Percentiles rank a stretch among this genome's conserved stretches.
These are phyloP conservation scores for Kuraishia ogatae DNA, from an alignment of 805 yeast species.

Conservation along the genomic window DNA sequence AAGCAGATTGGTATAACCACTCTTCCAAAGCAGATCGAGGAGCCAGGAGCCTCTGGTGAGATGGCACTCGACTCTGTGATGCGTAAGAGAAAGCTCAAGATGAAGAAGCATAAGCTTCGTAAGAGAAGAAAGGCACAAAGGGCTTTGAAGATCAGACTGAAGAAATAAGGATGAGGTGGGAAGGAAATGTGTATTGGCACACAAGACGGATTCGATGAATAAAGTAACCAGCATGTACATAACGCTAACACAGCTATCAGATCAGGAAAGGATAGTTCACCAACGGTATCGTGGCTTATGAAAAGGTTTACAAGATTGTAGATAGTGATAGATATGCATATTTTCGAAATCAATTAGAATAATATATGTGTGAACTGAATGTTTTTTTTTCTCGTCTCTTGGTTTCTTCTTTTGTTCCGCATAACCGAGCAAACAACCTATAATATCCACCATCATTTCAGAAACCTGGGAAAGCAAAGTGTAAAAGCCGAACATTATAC, in stretches of 20 bases:
- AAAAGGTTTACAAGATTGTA: not conserved
- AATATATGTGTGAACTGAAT: not conserved
- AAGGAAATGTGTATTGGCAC: not conserved
- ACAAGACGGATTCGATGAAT: not conserved
- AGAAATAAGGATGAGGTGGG: constrained; percentile 19
- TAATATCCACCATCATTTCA: not conserved
- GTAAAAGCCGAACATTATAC: not conserved
- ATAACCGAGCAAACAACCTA: not conserved
- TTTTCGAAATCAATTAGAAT: not conserved
- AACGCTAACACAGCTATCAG: not conserved
- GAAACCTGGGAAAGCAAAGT: not conserved
- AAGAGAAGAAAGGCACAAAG: constrained; percentile 95
- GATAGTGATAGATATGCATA: not conserved
- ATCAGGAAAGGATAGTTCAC: not conserved
- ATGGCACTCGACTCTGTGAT: constrained; percentile 58
- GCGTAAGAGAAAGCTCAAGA: constrained; percentile 84
- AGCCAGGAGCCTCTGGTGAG: constrained; percentile 4
- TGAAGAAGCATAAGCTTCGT: constrained; percentile 96
- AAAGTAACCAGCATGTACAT: not conserved
- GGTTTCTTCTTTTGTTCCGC: not conserved
- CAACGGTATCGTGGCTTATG: not conserved
- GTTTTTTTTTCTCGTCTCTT: not conserved
- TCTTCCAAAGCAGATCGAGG: not conserved
- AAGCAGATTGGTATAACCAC: not conserved
- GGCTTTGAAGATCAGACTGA: constrained; percentile 65